These are phyloP conservation scores for Aspergillus asperescens DNA, from an alignment of 495 filamentous ascomycete genomes.

Conservation along the genomic window DNA sequence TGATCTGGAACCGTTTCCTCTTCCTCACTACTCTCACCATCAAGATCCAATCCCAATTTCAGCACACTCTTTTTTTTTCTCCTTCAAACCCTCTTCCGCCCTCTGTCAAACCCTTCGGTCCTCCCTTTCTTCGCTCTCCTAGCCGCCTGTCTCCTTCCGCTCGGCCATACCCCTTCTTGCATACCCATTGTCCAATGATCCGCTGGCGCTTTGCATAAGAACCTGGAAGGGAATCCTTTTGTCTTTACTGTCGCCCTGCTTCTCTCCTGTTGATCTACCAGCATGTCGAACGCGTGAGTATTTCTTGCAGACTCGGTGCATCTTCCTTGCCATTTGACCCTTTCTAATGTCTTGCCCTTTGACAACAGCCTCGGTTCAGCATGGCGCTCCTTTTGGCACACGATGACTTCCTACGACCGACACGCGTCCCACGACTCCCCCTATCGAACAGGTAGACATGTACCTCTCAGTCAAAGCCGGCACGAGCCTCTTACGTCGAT, in stretches of 20 bases:
- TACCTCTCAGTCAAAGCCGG: conserved; percentile 67
- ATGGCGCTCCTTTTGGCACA: conserved; percentile 88
- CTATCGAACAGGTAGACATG: conserved; percentile 74
- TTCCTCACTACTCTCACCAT: conserved; percentile 6
- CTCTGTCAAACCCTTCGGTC: conserved; percentile 1
- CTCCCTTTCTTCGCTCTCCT: conserved; percentile 12
- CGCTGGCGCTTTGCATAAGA: conserved; percentile 8
- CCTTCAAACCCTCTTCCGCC: conserved; percentile 6
- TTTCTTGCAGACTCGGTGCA: conserved; percentile 1
- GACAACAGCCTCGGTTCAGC: conserved; percentile 51
- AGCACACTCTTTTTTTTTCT: conserved; percentile 5
- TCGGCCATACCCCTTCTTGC: conserved; percentile 16
- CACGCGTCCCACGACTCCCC: conserved; percentile 84
- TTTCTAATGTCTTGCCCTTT: conserved; percentile 6
- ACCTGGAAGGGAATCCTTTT: conserved; percentile 4
- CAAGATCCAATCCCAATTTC: background rate
- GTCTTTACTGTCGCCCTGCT: conserved; percentile 1
- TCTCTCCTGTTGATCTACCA: conserved; percentile 6
- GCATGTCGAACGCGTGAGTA: conserved; percentile 24
- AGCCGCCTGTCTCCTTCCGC: conserved; percentile 11
- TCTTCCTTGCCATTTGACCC: background rate
- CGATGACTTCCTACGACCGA: conserved; percentile 76
- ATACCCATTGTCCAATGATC: conserved; percentile 17
- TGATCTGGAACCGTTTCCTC: conserved; percentile 12
- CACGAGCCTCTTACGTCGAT: conserved; percentile 71